Percentiles rank a stretch among this genome's conserved stretches.
phyloP scores from a whole-genome alignment of 495 filamentous ascomycete species.

The Xylaria nigripes region DNA sequence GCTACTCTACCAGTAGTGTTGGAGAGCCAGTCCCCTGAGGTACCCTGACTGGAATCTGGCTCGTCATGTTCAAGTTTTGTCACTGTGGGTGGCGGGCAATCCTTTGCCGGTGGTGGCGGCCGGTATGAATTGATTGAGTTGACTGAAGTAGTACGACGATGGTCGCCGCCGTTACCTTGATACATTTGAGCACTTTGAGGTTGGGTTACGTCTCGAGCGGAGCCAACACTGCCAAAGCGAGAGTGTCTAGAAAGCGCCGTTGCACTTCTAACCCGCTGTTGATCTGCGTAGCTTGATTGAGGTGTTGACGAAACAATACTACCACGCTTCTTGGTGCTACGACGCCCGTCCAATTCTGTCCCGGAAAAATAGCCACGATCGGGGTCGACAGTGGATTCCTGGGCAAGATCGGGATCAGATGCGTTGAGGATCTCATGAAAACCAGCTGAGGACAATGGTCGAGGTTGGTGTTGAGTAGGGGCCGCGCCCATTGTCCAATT shows the following conservation, averaged over 20 bases:
- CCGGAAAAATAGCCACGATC: constrained; percentile 95
- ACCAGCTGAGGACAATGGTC: constrained; percentile 41
- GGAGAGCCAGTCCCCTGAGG: constrained; percentile 45
- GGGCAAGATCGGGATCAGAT: constrained; percentile 24
- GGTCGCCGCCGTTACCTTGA: constrained; percentile 44
- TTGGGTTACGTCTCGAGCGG: constrained; percentile 31
- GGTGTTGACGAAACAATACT: constrained; percentile 48
- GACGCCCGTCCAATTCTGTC: constrained; percentile 67
- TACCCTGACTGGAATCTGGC: constrained; percentile 39
- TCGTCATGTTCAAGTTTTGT: constrained; percentile 57
- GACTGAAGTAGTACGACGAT: constrained; percentile 43
- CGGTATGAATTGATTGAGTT: constrained; percentile 41
- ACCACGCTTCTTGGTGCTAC: constrained; percentile 70
- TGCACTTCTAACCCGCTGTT: constrained; percentile 52
- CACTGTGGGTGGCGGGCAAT: constrained; percentile 47
- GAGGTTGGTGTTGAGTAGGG: constrained; percentile 25
- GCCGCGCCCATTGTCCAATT: constrained; percentile 74
- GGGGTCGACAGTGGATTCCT: constrained; percentile 48
- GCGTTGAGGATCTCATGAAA: constrained; percentile 29
- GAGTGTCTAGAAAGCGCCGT: constrained; percentile 63
- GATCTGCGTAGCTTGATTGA: constrained; percentile 66
- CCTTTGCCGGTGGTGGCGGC: constrained; percentile 42
- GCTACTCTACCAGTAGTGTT: constrained; percentile 43
- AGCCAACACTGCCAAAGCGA: constrained; percentile 65
- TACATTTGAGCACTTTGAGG: constrained; percentile 51